phyloP scores from a whole-genome alignment of 129 eudicot genomes.

The Kitagawia praeruptora region DNA sequence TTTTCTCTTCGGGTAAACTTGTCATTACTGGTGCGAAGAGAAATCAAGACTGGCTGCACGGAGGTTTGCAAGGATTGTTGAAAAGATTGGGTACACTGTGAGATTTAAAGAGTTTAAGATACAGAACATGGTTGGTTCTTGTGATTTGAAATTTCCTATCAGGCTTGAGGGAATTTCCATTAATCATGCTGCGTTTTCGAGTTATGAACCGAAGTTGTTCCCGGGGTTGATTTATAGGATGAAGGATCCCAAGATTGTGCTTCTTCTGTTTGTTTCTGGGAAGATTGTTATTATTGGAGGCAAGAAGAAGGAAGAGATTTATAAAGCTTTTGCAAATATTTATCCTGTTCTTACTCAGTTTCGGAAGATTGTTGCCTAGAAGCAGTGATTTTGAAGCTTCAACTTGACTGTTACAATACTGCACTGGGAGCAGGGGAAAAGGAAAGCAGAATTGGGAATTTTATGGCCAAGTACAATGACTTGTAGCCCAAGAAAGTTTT shows the following conservation, averaged over 20 bases:
- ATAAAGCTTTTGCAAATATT: not conserved
- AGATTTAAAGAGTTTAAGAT: conserved; percentile 85
- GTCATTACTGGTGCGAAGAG: too few species aligned
- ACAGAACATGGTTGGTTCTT: conserved; percentile 86
- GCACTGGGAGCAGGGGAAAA: not conserved
- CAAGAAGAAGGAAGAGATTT: conserved; percentile 23
- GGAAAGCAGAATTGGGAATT: not conserved
- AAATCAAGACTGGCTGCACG: conserved; percentile 81
- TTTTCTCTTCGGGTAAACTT: too few species aligned
- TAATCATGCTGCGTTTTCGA: conserved; percentile 80
- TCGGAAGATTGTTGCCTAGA: not conserved
- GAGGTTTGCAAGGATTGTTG: conserved; percentile 76
- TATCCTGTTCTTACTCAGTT: not conserved
- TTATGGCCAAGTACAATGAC: not conserved
- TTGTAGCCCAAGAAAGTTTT: not conserved
- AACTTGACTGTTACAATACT: not conserved
- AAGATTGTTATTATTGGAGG: conserved; percentile 90
- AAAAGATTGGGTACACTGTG: conserved; percentile 78
- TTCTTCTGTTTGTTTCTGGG: conserved; percentile 82
- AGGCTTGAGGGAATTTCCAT: conserved; percentile 76
- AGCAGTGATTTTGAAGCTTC: not conserved
- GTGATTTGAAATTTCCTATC: conserved; percentile 85
- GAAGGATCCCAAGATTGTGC: conserved; percentile 83
- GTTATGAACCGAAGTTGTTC: conserved; percentile 84
- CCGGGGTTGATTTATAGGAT: conserved; percentile 86